Percentiles rank a stretch among this genome's conserved stretches.
Conservation (phyloP, 179 eudicot species). For the Amaranthus tricolor region DNA sequence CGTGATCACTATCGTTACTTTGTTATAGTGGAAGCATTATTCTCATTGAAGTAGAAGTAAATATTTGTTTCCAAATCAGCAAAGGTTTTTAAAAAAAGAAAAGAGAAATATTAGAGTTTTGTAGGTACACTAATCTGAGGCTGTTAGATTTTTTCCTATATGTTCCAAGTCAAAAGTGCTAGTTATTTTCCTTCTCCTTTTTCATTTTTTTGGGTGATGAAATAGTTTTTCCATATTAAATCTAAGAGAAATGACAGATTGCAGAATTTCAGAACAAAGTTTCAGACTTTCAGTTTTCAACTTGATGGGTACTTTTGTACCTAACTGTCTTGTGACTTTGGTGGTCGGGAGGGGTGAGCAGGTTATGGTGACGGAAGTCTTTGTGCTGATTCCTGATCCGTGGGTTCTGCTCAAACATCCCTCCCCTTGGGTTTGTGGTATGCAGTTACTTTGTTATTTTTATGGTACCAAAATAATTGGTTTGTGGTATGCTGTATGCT, state of each 20-base stretch:
- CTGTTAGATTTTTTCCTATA: not conserved
- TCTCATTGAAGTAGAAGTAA: not conserved
- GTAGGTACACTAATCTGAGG: not conserved
- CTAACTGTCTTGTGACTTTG: no score
- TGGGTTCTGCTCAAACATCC: no score
- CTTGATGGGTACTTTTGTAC: no score
- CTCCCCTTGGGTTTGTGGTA: no score
- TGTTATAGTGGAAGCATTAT: not conserved
- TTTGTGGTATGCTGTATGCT: no score
- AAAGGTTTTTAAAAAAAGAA: not conserved
- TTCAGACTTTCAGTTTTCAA: no score
- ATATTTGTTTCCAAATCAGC: not conserved
- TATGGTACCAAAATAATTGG: no score
- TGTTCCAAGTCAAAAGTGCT: not conserved
- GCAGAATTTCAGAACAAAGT: not conserved
- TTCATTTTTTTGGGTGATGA: not conserved
- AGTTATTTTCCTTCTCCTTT: not conserved
- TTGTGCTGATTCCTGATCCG: no score
- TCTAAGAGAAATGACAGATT: not conserved
- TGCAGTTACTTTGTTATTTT: no score
- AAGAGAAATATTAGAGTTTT: not conserved
- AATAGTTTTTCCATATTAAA: not conserved
- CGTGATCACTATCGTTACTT: not conserved
- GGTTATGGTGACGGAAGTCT: no score
- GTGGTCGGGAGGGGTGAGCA: no score